Base-by-base conservation (phyloP, 192 early-diverging fungal species). In the Backusella mclennaniae region DNA sequence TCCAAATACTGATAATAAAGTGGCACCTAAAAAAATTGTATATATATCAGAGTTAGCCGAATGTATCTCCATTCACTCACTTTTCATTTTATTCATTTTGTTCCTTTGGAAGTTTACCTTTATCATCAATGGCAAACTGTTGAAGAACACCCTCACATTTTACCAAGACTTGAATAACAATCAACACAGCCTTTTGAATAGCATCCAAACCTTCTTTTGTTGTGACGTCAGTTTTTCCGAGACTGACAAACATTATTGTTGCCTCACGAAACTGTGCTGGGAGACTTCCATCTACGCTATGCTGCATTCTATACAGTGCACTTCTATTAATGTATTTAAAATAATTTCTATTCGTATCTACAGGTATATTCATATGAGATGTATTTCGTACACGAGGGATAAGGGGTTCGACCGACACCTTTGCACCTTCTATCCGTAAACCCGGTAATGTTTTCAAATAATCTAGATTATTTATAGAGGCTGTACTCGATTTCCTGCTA, bases 81-180 rank as follows among this genome's bases (percentile, higher is more conserved):
- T 9, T 21, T 53, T 9, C 21, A 8, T 53, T 53, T 53, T 33
- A 33, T 33, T 33, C 38, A 2, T 39, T 39, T 39, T 39, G 11
- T 63, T 63, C 29, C 41, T 19, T 31, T 26, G 26, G 21, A 6
- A 6, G 4, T 19, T 21, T 69, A 68, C 84, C 86, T 63, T 87
- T 87, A 66, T 87, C 86, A 49, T 87, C 86, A 6, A 87, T 77
- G 33, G 87, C 87, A 70, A 88, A 88, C 71, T 88, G 87, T 66
- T 88, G 87, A 19, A 88, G 79, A 72, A 86, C 81, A 80, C 86
- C 86, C 78, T 85, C 86, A 42, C 84, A 85, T 14, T 69, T 83
- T 14, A 78, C 73, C 41, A 76, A 72, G 1, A 77, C 49, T 66
- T 81, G n/a, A 23, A 85, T 78, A 17, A 76, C 81, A 2, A 46